Percentiles rank a stretch among this genome's conserved stretches.
phyloP scores from a whole-genome alignment of 331 rosid genomes.

The Malus hybrid region DNA sequence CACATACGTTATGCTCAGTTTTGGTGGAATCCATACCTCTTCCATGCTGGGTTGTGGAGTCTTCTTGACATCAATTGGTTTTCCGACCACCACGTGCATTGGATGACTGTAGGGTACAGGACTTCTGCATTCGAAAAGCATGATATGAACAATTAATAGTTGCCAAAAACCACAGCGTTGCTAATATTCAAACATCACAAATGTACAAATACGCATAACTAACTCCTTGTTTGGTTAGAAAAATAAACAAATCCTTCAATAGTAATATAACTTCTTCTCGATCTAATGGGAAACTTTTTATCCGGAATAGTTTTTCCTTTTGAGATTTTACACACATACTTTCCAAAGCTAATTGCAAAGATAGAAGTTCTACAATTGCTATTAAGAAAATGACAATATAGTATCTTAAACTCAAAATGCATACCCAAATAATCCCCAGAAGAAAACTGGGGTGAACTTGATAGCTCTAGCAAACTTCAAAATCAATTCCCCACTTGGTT shows the following conservation, averaged over 20 bases:
- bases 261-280: not conserved
- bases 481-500: constrained; percentile 61
- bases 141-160: not conserved
- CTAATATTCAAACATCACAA: not conserved
- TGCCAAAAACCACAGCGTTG: not conserved
- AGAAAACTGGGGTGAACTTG: constrained; percentile 70
- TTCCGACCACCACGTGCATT: constrained; percentile 83
- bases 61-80: constrained; percentile 57
- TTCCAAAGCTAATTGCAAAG: not conserved
- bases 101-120: constrained; percentile 69
- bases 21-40: constrained; percentile 42
- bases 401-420: constrained; percentile 15
- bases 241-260: not conserved
- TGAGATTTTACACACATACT: not conserved
- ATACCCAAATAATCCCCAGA: constrained; percentile 89
- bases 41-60: constrained; percentile 72
- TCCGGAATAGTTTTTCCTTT: not conserved
- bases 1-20: not conserved
- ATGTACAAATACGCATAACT: not conserved
- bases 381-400: not conserved
- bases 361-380: not conserved
- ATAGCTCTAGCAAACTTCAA: constrained; percentile 61
- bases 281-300: not conserved
- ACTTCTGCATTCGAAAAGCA: constrained; percentile 38
- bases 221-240: not conserved